Conservation (phyloP, 129 eudicot species). For the Arctium minus region DNA sequence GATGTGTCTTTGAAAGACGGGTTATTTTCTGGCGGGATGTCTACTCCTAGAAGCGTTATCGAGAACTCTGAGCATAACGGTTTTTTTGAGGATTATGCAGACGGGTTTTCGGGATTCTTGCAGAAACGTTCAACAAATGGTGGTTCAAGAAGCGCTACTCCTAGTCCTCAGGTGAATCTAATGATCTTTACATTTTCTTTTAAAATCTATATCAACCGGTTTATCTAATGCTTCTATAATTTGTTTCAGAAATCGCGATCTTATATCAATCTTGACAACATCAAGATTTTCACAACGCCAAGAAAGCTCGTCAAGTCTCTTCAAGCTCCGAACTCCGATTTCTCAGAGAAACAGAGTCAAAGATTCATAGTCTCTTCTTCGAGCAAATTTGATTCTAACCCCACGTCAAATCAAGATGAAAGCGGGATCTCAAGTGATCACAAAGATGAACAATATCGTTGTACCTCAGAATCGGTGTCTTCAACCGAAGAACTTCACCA, state of each 20-base stretch:
- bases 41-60: constrained; percentile 31
- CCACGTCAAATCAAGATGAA: constrained; percentile 35
- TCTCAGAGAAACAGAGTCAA: constrained; percentile 33
- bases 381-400: constrained; percentile 30
- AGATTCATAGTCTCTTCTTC: constrained; percentile 30
- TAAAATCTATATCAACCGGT: not conserved
- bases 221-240: constrained; percentile 3
- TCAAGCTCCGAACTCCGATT: constrained; percentile 47
- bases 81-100: constrained; percentile 24
- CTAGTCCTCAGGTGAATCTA: constrained; percentile 72
- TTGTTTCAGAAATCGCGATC: constrained; percentile 53
- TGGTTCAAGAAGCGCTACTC: constrained; percentile 44
- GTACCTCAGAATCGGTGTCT: constrained; percentile 60
- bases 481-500: constrained; percentile 44
- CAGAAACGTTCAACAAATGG: constrained; percentile 29
- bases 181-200: not conserved
- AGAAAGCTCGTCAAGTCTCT: constrained; percentile 62
- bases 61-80: constrained; percentile 34
- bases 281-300: constrained; percentile 66
- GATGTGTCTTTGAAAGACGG: constrained; percentile 62
- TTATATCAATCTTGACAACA: constrained; percentile 43
- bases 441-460: constrained; percentile 25
- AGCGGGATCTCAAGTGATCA: constrained; percentile 27
- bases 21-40: constrained; percentile 37
- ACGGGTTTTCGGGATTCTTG: constrained; percentile 35